Base-by-base conservation (phyloP, 306 rosid genomes). In the Canavalia ensiformis region DNA sequence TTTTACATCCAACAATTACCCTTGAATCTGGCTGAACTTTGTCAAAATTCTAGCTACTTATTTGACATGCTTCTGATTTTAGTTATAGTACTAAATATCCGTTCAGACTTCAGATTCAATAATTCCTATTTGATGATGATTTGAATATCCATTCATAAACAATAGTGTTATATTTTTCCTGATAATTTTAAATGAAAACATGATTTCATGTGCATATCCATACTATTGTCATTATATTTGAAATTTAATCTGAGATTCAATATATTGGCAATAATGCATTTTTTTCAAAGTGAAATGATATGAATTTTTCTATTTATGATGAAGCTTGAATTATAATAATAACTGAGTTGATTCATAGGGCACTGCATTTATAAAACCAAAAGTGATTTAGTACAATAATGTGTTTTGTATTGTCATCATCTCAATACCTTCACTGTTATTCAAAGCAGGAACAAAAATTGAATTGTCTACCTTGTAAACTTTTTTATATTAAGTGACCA, bases 201-300 rank as follows among this genome's bases (percentile, higher is more conserved):
- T 18, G 25, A 18, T 18, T 18, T 18, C 25, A 18, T 18, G 25
- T 18, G 25, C 25, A 18, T 18, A 18, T 18, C 25, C 25, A 18
- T 18, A 18, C 25, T 18, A 18, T 18, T 18, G 25, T 18, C 25
- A 18, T 18, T 18, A 18, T 18, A 18, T 18, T 18, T 18, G 25
- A 13, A 56, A 56, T 49, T 30, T 18, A 55, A 4, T 37, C 41
- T 37, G 41, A 37, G 29, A 37, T 72, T 34, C 13, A 28, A 46
- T 78, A 71, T 70, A 59, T 55, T 71, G 47, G 60, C 58, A 71
- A 25, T 63, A 45, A 1, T 45, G 34, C 28, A 39, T 80, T 75
- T 6, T 60, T 60, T 42, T 79, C 28, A 5, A 46, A 58, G 50
- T 35, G 60, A 49, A 33, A 7, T 74, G 68, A 59, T 52, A 10